phyloP scores from a whole-genome alignment of 1,284 basidiomycete species.

The Apiotrichum sp. region DNA sequence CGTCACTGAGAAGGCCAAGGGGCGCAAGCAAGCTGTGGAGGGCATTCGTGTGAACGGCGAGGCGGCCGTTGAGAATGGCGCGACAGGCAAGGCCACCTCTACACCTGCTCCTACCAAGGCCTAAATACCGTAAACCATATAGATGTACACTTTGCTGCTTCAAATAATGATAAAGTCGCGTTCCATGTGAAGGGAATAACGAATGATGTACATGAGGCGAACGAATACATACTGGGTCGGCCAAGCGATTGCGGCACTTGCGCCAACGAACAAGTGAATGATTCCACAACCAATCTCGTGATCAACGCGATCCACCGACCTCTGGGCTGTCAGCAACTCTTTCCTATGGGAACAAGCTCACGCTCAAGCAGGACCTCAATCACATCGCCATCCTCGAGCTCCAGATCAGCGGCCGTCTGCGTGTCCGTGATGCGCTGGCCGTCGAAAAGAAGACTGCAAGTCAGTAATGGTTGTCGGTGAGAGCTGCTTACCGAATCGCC shows the following conservation, averaged over 20 bases:
- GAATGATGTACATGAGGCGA: neutral
- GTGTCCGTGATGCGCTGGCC: conserved; percentile 73
- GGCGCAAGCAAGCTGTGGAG: conserved; percentile 33
- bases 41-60: conserved; percentile 33
- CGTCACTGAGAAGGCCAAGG: conserved; percentile 39
- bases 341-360: conserved; percentile 30
- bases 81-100: neutral
- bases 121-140: neutral
- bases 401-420: conserved; percentile 72
- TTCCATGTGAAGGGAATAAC: neutral
- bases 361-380: conserved; percentile 91
- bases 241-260: too few relatives aligned
- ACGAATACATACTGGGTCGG: neutral
- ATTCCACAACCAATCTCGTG: too few relatives aligned
- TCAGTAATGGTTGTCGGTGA: neutral
- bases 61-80: neutral
- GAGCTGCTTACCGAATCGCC: conserved; percentile 66
- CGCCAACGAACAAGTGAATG: too few relatives aligned
- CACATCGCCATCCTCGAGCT: conserved; percentile 76
- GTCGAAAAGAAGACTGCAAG: conserved; percentile 73
- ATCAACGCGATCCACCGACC: conserved; percentile 27
- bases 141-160: conserved; percentile 4
- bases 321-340: conserved; percentile 17
- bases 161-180: neutral
- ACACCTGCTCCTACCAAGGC: neutral